Base-by-base conservation (phyloP, 495 filamentous ascomycete genomes). In the Patellaria atrata region DNA sequence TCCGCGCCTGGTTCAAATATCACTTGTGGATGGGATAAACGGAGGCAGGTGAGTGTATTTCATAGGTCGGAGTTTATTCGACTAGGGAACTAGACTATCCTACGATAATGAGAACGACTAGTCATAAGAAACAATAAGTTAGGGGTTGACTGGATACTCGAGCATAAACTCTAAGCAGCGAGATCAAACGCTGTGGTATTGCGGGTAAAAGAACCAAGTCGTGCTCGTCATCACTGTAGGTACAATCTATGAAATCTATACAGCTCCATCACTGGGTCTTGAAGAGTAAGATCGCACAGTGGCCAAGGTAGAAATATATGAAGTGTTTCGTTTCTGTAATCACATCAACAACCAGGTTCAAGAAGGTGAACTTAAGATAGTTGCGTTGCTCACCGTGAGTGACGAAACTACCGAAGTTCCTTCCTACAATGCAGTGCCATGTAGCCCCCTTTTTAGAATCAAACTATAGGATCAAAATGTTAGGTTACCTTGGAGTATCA, bases 301-400 rank as follows among this genome's bases (percentile, higher is more conserved):
- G 89, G 30, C 89, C 89, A 40, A 96, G 81, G 63, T 96, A 96
- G 70, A 99, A 99, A 67, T 99, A 99, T 55, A 96, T 94, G 65
- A 99, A 99, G 61, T 99, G 89, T 62, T 94, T 94, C 25, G 89
- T 94, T 57, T 99, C 86, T 94, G 62, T 3, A 30, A 19, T 47
- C 12, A 6, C 17, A 6, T 35, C 7, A 13, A n/a, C 24, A 6
- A 34, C 13, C n/a, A 9, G 12, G 11, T 6, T 14, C 13, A 9
- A 7, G n/a, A 37, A 6, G 18, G 25, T 12, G 25, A 51, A 51
- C 14, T 18, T 28, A 10, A 15, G n/a, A n/a, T n/a, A n/a, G n/a
- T n/a, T n/a, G 26, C 7, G 3, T n/a, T 19, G 32, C 68, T 39
- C 71, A 92, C 86, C 89, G 52, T 99, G 89, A 17, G 89, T 99